Conservation (phyloP, 106 monocot genomes). For the Phalaenopsis aphrodite region DNA sequence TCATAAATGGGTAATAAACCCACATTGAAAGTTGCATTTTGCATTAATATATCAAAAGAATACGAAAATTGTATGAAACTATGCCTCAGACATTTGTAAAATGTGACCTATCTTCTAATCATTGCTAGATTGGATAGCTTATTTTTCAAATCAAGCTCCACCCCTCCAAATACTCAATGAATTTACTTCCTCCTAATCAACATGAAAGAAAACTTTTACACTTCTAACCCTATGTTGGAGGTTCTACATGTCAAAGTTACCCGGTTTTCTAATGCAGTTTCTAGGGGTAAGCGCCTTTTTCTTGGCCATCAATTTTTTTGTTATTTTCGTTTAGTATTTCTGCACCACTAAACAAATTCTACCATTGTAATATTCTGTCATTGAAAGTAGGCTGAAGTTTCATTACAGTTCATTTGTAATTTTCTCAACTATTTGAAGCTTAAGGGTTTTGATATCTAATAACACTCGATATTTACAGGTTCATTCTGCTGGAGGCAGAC, state of each 20-base stretch:
- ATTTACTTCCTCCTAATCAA: no score
- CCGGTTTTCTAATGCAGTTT: neutral
- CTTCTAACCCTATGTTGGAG: neutral
- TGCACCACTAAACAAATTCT: neutral
- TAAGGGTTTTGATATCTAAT: neutral
- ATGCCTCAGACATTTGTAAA: no score
- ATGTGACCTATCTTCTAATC: no score
- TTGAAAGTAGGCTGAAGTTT: neutral
- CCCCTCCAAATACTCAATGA: no score
- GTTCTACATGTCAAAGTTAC: neutral
- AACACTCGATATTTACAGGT: slow-evolving; percentile 31
- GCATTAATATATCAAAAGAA: no score
- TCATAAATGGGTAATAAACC: no score
- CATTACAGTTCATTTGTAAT: neutral
- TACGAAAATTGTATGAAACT: no score
- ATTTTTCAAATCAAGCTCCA: no score
- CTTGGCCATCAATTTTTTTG: neutral
- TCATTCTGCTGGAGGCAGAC: slow-evolving; percentile 65
- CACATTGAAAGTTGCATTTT: no score
- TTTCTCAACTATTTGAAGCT: neutral
- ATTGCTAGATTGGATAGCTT: no score
- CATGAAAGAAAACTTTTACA: neutral
- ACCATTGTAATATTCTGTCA: neutral
- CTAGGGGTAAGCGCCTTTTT: neutral
- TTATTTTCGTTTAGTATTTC: neutral